Evolutionary conservation across 2,329 filamentous ascomycete genomes (phyloP).

Genomic region (Pseudocercospora macadamiae): DNA sequence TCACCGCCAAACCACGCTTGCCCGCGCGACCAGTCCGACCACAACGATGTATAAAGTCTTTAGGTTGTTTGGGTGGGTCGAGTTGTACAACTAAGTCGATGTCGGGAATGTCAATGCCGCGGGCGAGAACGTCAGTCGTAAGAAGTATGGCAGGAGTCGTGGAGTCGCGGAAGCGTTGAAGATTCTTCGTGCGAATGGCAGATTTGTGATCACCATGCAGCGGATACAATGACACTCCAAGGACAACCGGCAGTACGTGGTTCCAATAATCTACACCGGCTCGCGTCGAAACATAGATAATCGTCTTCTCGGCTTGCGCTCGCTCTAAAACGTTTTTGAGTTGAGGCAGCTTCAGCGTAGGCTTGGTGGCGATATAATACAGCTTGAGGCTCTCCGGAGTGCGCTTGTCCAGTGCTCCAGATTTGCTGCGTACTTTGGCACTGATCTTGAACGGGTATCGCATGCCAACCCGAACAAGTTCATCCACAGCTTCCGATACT

Average conservation of each 20-base stretch:
- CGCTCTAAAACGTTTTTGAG: conserved; percentile 70
- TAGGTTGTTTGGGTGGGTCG: conserved; percentile 83
- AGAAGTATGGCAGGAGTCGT: conserved; percentile 78
- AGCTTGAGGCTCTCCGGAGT: conserved; percentile 93
- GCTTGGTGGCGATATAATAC: conserved; percentile 75
- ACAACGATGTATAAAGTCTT: conserved; percentile 73
- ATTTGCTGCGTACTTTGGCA: conserved; percentile 82
- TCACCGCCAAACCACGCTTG: conserved; percentile 76
- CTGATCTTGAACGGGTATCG: conserved; percentile 94
- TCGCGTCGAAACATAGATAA: conserved; percentile 91
- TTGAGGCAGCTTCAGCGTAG: conserved; percentile 78
- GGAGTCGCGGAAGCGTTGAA: conserved; percentile 75
- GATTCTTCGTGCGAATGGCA: conserved; percentile 86
- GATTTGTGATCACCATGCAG: conserved; percentile 91
- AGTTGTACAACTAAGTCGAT: conserved; percentile 91
- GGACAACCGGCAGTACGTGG: conserved; percentile 71
- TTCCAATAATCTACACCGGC: conserved; percentile 95
- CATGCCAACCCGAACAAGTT: conserved; percentile 88
- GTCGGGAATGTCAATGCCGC: conserved; percentile 87
- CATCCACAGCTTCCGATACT: conserved; percentile 91
- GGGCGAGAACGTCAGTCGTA: conserved; percentile 88
- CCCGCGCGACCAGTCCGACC: conserved; percentile 66
- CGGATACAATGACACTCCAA: conserved; percentile 73
- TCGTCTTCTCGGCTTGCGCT: conserved; percentile 71
- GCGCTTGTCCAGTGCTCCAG: conserved; percentile 76